Base-by-base conservation (phyloP, 768 basidiomycete genomes). In the Hydnum rufescens region DNA sequence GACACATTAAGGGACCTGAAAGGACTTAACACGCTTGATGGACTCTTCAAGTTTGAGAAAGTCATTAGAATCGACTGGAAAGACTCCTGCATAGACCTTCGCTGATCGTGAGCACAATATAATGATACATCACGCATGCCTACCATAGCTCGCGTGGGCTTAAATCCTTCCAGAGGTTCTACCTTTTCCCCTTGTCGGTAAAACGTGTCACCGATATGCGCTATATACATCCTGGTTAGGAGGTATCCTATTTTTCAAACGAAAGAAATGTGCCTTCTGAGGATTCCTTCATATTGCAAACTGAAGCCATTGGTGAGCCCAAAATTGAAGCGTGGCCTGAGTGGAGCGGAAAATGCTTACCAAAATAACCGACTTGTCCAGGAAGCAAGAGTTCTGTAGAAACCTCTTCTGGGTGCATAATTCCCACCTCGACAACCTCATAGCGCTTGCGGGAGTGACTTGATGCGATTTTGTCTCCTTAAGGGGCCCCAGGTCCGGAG, bases 231-330 rank as follows among this genome's bases (percentile, higher is more conserved):
- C n/a, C n/a, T n/a, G n/a, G n/a, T 8, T 39, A n/a, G 4, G 51
- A 8, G 42, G 4, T 30, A 28, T 49, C 46, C 1, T 2, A 32
- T 13, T n/a, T n/a, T n/a, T n/a, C n/a, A n/a, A n/a, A n/a, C n/a
- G n/a, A 53, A 30, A 49, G 4, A 8, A 13, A 49, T 61, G 42
- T 53, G 89, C 90, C 90, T 71, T 97, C 89, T 13, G 83, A 77
- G 5, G 85, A 84, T 59, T 95, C 83, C 64, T 96, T 99, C 93
- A 99, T 97, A 62, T 90, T 93, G 65, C 93, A 97, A 1, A 88
- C 83, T 50, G 64, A 22, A 16, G 18, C 3, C 6, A 29, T 31
- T 23, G 23, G 25, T 26, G 26, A 19, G 46, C 19, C 32, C 8
- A 25, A 8, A 32, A 18, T 19, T 28, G 19, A 22, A 22, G 29